Conservation (phyloP, 2,329 filamentous ascomycete genomes). For the Claviceps pazoutovae region DNA sequence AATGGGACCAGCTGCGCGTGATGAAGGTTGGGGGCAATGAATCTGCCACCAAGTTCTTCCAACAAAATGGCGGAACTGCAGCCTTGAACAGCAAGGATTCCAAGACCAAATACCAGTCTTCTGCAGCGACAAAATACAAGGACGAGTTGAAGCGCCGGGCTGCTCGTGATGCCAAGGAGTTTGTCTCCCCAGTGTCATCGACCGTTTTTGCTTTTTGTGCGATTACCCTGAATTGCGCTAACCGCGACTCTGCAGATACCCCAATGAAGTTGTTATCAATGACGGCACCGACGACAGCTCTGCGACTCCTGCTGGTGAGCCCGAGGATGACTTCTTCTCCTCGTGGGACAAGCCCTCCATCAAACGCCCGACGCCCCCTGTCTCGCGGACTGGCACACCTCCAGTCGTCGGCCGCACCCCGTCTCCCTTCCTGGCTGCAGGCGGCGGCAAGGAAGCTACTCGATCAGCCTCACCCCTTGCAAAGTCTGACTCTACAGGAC, state of each 20-base stretch:
- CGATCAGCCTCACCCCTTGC: slow-evolving; percentile 74
- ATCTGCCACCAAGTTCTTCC: slow-evolving; percentile 96
- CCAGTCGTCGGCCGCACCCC: slow-evolving; percentile 65
- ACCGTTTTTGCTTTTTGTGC: not conserved
- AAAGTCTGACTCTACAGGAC: slow-evolving; percentile 41
- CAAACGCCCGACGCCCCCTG: slow-evolving; percentile 87
- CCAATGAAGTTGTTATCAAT: slow-evolving; percentile 70
- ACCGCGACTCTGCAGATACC: slow-evolving; percentile 44
- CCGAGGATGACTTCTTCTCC: slow-evolving; percentile 95
- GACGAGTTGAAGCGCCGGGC: slow-evolving; percentile 84
- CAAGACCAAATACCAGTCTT: slow-evolving; percentile 93
- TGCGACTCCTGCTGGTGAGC: slow-evolving; percentile 67
- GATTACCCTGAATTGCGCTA: slow-evolving; percentile 8
- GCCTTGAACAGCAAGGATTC: slow-evolving; percentile 91
- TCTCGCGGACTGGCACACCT: slow-evolving; percentile 80
- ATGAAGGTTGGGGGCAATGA: slow-evolving; percentile 99
- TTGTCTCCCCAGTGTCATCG: slow-evolving; percentile 19
- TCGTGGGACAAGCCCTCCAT: slow-evolving; percentile 98
- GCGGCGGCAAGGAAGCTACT: slow-evolving; percentile 50
- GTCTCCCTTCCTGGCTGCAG: slow-evolving; percentile 80
- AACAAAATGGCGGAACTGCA: slow-evolving; percentile 85
- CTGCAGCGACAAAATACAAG: slow-evolving; percentile 93
- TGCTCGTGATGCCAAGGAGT: slow-evolving; percentile 74
- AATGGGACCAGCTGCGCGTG: slow-evolving; percentile 93
- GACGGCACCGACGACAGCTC: slow-evolving; percentile 57